Percentiles rank a stretch among this genome's conserved stretches.
These are phyloP conservation scores for Plasmodium gallinaceum DNA, from an alignment of 169 alveolate genomes.

Conservation along the genomic window DNA sequence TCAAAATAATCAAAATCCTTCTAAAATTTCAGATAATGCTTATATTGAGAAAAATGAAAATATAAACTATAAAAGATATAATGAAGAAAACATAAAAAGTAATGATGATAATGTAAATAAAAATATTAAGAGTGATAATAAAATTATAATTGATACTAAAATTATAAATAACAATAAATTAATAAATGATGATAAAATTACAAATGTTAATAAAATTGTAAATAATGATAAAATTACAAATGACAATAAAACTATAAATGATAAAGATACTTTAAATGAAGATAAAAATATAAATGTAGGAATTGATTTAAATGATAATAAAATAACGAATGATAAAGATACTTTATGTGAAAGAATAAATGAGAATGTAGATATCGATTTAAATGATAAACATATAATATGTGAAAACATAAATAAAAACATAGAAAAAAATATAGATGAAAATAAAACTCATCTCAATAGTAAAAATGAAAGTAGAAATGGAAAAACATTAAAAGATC, in stretches of 20 bases:
- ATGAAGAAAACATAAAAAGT: not conserved
- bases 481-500: constrained; percentile 24
- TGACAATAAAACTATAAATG: not conserved
- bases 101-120: not conserved
- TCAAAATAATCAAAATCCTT: too few relatives aligned
- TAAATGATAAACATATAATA: not conserved
- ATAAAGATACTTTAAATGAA: not conserved
- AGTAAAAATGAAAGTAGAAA: constrained; percentile 1
- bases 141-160: not conserved
- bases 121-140: constrained; percentile 1
- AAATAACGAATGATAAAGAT: not conserved
- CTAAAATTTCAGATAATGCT: not conserved
- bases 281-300: not conserved
- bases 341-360: not conserved
- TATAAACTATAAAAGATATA: not conserved
- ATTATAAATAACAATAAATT: not conserved
- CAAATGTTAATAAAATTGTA: not conserved
- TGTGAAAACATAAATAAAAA: not conserved
- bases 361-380: not conserved
- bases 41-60: not conserved
- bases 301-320: not conserved
- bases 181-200: not conserved
- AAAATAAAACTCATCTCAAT: not conserved
- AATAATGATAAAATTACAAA: not conserved
- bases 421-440: not conserved